Conservation (phyloP, 805 yeast genomes). For the Candida koratica region DNA sequence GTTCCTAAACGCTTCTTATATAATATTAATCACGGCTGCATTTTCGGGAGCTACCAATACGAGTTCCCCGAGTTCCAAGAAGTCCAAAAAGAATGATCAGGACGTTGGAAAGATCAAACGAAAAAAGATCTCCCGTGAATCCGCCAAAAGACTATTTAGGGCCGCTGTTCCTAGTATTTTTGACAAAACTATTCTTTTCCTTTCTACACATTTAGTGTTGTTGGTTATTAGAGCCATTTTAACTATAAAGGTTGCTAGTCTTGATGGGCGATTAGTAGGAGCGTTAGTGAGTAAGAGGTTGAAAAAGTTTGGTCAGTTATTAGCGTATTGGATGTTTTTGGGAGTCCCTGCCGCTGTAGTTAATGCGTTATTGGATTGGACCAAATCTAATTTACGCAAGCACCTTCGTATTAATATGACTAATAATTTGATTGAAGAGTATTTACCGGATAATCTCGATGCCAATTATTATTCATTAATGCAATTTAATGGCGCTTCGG, state of each 20-base stretch:
- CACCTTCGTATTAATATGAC: constrained; percentile 64
- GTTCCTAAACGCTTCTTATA: constrained; percentile 39
- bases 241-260: constrained; percentile 75
- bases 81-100: constrained; percentile 8
- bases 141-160: constrained; percentile 26
- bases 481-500: constrained; percentile 46
- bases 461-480: constrained; percentile 73
- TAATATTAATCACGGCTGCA: constrained; percentile 39
- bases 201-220: constrained; percentile 53
- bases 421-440: constrained; percentile 57
- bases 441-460: constrained; percentile 64
- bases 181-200: constrained; percentile 30
- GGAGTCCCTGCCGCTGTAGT: constrained; percentile 85
- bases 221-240: constrained; percentile 66
- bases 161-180: constrained; percentile 32
- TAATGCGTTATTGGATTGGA: constrained; percentile 63
- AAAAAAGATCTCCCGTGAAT: constrained; percentile 28
- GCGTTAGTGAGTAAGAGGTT: constrained; percentile 71
- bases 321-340: constrained; percentile 74
- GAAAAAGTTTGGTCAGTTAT: constrained; percentile 54
- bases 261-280: constrained; percentile 84
- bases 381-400: constrained; percentile 54
- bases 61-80: constrained; percentile 6
- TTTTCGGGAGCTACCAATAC: constrained; percentile 40
- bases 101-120: constrained; percentile 15